Evolutionary conservation across 2,329 filamentous ascomycete species (phyloP), one percentile per base, ranked within the genome.

Genomic region (Dactylellina cionopaga): DNA sequence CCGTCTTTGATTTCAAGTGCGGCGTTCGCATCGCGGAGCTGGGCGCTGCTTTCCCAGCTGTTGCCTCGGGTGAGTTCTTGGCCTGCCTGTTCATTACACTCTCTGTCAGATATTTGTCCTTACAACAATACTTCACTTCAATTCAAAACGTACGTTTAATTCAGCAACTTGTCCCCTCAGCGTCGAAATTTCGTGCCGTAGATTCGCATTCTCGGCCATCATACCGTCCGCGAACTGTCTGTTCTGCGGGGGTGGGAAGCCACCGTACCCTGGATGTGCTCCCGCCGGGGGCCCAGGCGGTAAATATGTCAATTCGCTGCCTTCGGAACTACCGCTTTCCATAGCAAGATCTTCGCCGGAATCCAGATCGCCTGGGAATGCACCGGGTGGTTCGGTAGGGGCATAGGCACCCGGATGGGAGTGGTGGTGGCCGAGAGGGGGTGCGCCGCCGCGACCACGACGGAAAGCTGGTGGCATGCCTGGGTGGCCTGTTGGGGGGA

Each of bases 261-360:
- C 64, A 17, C 46, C 64, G 27, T 59, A 58, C 29, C 66, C 59
- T 43, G 33, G 33, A 35, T 44, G 54, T 6, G 39, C 44, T 22
- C 66, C 56, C 3, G 68, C 59, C n/a, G 59, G 49, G 11, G 35
- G 65, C 15, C 56, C 56, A 5, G 52, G 63, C 19, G 9, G 35
- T 2, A 44, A 19, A 25, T 63, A 46, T 2, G 66, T 64, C 49
- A 71, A 24, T 22, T 71, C 66, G 31, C 60, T 73, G 13, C 54
- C 59, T 19, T 66, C 69, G n/a, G 69, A 55, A 51, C 62, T 74
- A 27, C 69, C 69, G 58, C 69, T 74, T 24, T 74, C 69, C 3
- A 59, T 59, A 24, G 68, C 65, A 25, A 54, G 24, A 44, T 74
- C 69, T 29, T 73, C 69, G 17, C 62, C 69, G 1, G 69, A 74